Evolutionary conservation across 2,329 filamentous ascomycete species (phyloP).

Genomic region (Ilyonectria mors-panacis): DNA sequence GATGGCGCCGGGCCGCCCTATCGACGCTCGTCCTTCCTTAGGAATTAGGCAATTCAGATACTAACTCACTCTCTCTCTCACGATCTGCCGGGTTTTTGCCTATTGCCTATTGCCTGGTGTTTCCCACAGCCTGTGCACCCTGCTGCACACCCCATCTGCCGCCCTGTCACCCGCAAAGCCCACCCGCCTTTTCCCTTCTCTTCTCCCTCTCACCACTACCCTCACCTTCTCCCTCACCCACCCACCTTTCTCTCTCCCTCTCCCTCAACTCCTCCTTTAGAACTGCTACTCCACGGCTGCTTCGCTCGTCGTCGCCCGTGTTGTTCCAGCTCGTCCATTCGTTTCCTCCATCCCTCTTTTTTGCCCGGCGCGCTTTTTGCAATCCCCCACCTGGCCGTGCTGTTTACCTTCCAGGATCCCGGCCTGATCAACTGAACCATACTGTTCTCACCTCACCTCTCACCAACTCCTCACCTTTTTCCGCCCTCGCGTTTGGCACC

Average conservation of each 20-base stretch:
- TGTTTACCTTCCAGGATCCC: constrained; percentile 22
- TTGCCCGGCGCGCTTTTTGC: constrained; percentile 40
- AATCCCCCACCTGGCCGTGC: constrained; percentile 13
- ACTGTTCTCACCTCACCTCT: constrained; percentile 14
- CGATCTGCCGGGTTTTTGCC: neutral
- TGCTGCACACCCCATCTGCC: too few species aligned
- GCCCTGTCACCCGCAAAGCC: neutral
- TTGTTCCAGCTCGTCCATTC: constrained; percentile 49
- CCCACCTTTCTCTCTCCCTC: constrained; percentile 31
- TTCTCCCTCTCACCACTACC: constrained; percentile 37
- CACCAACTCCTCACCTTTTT: neutral
- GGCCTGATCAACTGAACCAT: constrained; percentile 14
- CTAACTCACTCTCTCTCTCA: neutral
- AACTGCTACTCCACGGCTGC: constrained; percentile 42
- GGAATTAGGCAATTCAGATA: neutral
- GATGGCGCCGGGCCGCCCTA: neutral
- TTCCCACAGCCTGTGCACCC: neutral
- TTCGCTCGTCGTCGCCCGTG: constrained; percentile 40
- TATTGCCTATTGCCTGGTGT: neutral
- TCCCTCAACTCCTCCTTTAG: constrained; percentile 30
- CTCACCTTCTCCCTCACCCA: constrained; percentile 23
- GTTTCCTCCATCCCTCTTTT: constrained; percentile 37
- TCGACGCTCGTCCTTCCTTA: neutral
- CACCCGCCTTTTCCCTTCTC: constrained; percentile 29
- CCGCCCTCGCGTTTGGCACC: constrained; percentile 42